phyloP scores from a whole-genome alignment of 306 rosid genomes.

The Trifolium subterraneum region DNA sequence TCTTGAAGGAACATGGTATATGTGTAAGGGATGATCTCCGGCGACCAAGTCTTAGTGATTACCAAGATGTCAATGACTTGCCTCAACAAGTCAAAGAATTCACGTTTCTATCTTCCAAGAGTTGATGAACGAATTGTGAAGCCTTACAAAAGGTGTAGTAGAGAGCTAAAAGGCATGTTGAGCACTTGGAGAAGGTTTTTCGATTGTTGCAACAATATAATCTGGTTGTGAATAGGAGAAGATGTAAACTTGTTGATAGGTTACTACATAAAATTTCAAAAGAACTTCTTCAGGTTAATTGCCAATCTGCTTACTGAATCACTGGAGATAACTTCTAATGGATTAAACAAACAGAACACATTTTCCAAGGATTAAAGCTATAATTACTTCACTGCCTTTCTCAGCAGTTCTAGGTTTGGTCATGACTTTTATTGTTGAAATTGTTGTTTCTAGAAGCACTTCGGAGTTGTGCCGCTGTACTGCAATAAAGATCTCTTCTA shows the following conservation, averaged over 20 bases:
- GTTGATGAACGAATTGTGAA: not conserved
- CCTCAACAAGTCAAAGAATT: too few relatives aligned
- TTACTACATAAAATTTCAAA: not conserved
- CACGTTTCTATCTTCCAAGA: too few relatives aligned
- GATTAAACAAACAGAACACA: not conserved
- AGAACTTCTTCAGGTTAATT: not conserved
- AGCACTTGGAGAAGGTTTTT: not conserved
- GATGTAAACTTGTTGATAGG: slow-evolving; percentile 2
- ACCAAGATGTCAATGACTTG: too few relatives aligned
- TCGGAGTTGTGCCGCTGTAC: not conserved
- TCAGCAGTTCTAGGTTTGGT: not conserved
- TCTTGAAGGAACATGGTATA: too few relatives aligned
- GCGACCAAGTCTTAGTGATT: too few relatives aligned
- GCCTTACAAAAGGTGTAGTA: not conserved
- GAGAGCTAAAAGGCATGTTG: not conserved
- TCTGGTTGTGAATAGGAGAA: not conserved
- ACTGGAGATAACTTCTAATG: not conserved
- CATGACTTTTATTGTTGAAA: not conserved
- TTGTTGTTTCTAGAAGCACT: not conserved
- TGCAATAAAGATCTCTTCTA: not conserved
- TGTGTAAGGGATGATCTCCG: too few relatives aligned
- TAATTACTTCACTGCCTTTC: not conserved
- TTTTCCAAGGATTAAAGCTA: not conserved
- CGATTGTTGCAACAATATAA: not conserved
- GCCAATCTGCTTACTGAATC: not conserved